phyloP scores from a whole-genome alignment of 1,284 basidiomycete genomes.

The Quambalaria eucalypti region DNA sequence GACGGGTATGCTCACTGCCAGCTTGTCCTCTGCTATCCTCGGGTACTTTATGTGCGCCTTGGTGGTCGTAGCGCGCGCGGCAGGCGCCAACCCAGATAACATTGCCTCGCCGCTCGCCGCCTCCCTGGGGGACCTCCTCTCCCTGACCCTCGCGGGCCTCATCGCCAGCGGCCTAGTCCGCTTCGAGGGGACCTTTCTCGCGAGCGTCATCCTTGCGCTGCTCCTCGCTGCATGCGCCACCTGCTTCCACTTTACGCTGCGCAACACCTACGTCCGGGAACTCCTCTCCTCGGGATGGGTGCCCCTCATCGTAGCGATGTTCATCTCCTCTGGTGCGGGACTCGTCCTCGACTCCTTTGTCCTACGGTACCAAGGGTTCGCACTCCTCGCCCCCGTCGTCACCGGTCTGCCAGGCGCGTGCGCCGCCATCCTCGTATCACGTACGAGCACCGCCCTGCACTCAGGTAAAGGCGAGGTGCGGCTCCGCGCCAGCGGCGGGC shows the following conservation, averaged over 20 bases:
- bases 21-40: slow-evolving; percentile 66
- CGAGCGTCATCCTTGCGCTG: slow-evolving; percentile 59
- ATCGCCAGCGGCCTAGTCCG: slow-evolving; percentile 41
- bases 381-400: slow-evolving; percentile 76
- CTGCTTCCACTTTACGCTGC: slow-evolving; percentile 54
- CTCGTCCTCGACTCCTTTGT: slow-evolving; percentile 85
- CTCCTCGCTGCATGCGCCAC: slow-evolving; percentile 54
- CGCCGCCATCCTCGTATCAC: slow-evolving; percentile 81
- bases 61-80: slow-evolving; percentile 67
- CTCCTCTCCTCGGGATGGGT: slow-evolving; percentile 78
- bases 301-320: slow-evolving; percentile 82
- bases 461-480: slow-evolving; percentile 31
- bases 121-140: slow-evolving; percentile 83
- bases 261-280: slow-evolving; percentile 61
- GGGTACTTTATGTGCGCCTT: slow-evolving; percentile 88
- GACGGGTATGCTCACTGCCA: slow-evolving; percentile 79
- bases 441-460: slow-evolving; percentile 77
- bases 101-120: slow-evolving; percentile 88
- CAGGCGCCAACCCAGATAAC: slow-evolving; percentile 81
- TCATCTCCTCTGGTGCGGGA: slow-evolving; percentile 80
- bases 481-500: background rate
- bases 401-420: slow-evolving; percentile 65
- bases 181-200: slow-evolving; percentile 47
- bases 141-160: slow-evolving; percentile 52
- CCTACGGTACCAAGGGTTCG: slow-evolving; percentile 74